Evolutionary conservation across 202 grass and related monocot genomes (phyloP).

Genomic region (Hordeum pubiflorum): DNA sequence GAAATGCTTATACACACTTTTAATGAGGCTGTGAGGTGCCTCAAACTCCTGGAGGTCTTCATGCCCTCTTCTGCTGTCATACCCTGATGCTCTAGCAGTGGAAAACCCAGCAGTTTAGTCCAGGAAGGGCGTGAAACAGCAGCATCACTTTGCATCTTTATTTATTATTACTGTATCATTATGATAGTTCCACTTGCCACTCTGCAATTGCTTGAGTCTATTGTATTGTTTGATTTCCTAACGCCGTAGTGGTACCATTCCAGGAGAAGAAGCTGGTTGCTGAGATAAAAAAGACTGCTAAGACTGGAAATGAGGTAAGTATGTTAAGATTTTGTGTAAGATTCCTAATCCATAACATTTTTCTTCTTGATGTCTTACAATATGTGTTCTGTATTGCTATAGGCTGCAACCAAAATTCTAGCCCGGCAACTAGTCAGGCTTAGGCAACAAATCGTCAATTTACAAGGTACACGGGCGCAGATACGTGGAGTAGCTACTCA

Average conservation of each 20-base stretch:
- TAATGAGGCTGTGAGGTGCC: not conserved
- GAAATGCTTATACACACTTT: not conserved
- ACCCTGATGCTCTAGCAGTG: not conserved
- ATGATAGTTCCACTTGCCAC: not conserved
- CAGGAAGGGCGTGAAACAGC: not conserved
- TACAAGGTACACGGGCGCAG: constrained; percentile 90
- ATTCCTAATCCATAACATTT: not conserved
- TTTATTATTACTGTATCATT: not conserved
- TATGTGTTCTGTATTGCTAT: constrained; percentile 23
- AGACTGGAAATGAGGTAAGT: constrained; percentile 94
- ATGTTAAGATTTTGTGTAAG: constrained; percentile 3
- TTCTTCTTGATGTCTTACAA: not conserved
- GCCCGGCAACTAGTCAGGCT: constrained; percentile 88
- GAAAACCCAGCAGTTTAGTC: not conserved
- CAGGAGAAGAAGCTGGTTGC: constrained; percentile 98
- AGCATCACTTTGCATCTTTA: not conserved
- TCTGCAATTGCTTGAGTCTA: constrained; percentile 1
- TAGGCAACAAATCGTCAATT: constrained; percentile 94
- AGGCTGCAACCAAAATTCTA: constrained; percentile 93
- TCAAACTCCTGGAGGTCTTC: not conserved
- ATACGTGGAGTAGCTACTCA: constrained; percentile 97
- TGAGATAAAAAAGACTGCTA: constrained; percentile 96
- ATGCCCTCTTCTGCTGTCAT: not conserved
- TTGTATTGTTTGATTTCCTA: constrained; percentile 17
- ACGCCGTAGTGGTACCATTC: constrained; percentile 21